Evolutionary conservation across 352 stramenopile genomes (phyloP), one percentile per base, ranked within the genome.

Genomic region (Phytophthora vignae): DNA sequence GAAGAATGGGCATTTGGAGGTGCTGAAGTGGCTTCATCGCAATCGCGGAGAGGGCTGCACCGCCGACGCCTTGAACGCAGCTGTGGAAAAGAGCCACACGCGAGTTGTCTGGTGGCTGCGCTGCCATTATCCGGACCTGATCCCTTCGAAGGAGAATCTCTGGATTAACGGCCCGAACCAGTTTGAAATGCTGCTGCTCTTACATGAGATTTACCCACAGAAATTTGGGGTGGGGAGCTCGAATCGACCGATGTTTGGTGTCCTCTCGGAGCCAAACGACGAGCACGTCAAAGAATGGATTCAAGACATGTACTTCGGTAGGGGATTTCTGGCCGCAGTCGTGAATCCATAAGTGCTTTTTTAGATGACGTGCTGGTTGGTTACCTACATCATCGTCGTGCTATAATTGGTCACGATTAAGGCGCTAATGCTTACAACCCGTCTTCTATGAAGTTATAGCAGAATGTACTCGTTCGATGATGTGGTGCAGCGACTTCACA

Each of bases 141-240:
- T 52, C 17, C 44, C n/a, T 12, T 52, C 44, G 15, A 52, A 52
- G n/a, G 44, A 22, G 44, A 52, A 19, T 25, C 8, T 52, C 44
- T 52, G 44, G 44, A 52, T 52, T 15, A 21, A 52, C 14, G 12
- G 11, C 7, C 44, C 44, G 44, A 52, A 52, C 44, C 36, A 44
- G 14, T 44, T 44, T 44, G 36, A 44, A 52, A 52, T 22, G 44
- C 17, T 52, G 29, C 44, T 52, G 44, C 44, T 52, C 44, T 52
- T 52, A 27, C 44, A 52, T 17, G 44, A 52, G 15, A 17, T 25
- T 3, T 52, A 52, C 44, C 44, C 44, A 17, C 44, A 52, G 17
- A 19, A 52, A 21, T 27, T 52, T 17, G 44, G n/a, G 12, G 44
- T 52, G 44, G 44, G 17, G 7, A 27, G 17, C 9, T 22, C 44